Evolutionary conservation across 129 eudicot genomes (phyloP).

Genomic region (Lactuca sativa): DNA sequence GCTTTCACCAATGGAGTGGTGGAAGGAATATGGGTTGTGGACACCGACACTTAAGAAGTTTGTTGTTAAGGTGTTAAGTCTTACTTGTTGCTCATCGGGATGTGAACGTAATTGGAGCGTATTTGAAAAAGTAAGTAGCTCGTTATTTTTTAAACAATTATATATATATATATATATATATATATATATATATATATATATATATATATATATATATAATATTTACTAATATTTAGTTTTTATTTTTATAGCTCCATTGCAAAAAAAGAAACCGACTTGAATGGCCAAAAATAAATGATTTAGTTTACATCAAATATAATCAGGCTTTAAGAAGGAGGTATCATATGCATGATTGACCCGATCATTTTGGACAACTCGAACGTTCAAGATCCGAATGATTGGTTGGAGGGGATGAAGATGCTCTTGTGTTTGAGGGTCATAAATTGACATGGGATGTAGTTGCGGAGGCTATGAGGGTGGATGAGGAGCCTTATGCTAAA

Average conservation of each 20-base stretch:
- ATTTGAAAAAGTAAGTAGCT: neutral
- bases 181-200: too few species aligned
- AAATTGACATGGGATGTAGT: neutral
- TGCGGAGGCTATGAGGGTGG: neutral
- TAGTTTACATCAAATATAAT: neutral
- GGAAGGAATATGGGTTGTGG: neutral
- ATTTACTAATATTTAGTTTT: too few species aligned
- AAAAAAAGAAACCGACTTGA: too few species aligned
- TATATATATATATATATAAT: too few species aligned
- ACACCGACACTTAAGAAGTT: constrained; percentile 1
- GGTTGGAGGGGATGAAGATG: neutral
- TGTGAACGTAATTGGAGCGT: neutral
- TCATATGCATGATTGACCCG: neutral
- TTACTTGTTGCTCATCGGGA: neutral
- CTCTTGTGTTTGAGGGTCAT: neutral
- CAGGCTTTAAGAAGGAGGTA: neutral
- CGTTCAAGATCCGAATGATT: neutral
- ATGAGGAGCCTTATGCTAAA: neutral
- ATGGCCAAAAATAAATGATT: too few species aligned
- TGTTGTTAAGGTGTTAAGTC: neutral
- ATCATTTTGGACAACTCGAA: neutral
- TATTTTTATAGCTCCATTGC: too few species aligned
- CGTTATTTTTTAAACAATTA: too few species aligned
- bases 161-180: too few species aligned
- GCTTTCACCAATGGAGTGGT: neutral